Evolutionary conservation across 2,329 filamentous ascomycete species (phyloP).

Genomic region (Alternaria longipes): DNA sequence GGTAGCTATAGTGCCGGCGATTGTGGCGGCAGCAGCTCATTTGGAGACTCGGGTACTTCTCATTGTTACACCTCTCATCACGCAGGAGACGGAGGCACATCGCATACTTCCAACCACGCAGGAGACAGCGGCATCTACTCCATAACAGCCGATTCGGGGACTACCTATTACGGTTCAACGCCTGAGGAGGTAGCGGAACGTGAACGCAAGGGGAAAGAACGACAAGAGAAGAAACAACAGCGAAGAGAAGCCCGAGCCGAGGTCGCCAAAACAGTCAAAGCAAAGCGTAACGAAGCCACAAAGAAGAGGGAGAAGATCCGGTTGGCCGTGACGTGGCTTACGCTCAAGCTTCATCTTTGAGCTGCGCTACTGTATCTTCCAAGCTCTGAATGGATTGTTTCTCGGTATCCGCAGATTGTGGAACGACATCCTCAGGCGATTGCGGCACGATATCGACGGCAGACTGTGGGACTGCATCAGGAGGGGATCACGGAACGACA

Average conservation of each 20-base stretch:
- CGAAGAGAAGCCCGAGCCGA: not conserved
- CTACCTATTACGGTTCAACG: not conserved
- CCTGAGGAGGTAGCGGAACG: not conserved
- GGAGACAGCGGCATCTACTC: not conserved
- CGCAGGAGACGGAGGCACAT: not conserved
- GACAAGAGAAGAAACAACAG: not conserved
- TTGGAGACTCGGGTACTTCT: not conserved
- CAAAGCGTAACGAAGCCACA: not conserved
- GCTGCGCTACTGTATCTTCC: not conserved
- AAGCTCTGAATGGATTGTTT: not conserved
- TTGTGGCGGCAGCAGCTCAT: not conserved
- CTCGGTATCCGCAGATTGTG: not conserved
- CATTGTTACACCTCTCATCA: not conserved
- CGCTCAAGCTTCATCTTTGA: slow-evolving; percentile 2
- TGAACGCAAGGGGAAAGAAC: not conserved
- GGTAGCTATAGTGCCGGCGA: not conserved
- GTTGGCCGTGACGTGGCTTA: not conserved
- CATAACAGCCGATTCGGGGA: not conserved
- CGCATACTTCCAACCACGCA: not conserved
- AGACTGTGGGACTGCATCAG: not conserved
- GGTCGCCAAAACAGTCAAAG: not conserved
- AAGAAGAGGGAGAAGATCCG: not conserved
- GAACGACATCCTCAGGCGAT: not conserved
- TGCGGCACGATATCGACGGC: not conserved
- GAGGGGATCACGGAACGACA: not conserved